phyloP scores from a whole-genome alignment of 2,329 filamentous ascomycete species.

The Fusarium sp. region DNA sequence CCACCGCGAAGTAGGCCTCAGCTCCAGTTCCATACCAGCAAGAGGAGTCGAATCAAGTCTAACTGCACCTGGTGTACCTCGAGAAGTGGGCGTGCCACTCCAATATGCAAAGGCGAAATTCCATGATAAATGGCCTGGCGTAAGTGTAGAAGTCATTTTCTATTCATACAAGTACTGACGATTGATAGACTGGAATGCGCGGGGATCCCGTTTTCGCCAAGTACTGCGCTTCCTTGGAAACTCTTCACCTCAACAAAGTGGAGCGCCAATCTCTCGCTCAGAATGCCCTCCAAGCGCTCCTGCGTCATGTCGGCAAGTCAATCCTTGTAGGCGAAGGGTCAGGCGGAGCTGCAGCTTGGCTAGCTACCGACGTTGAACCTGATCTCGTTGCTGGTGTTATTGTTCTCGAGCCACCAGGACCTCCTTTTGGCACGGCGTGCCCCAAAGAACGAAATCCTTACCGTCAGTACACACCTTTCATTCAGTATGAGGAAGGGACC shows the following conservation, averaged over 20 bases:
- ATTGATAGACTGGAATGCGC: conserved; percentile 44
- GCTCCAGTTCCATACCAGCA: conserved; percentile 29
- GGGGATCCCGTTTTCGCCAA: conserved; percentile 60
- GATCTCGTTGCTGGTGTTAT: conserved; percentile 59
- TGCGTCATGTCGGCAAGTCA: conserved; percentile 53
- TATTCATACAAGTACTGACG: not conserved
- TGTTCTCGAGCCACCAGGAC: conserved; percentile 62
- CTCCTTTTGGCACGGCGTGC: conserved; percentile 53
- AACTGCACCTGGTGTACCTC: conserved; percentile 43
- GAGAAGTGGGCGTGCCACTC: conserved; percentile 11
- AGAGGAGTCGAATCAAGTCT: conserved; percentile 43
- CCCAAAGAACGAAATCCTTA: not conserved
- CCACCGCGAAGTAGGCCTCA: conserved; percentile 29
- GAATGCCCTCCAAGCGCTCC: conserved; percentile 52
- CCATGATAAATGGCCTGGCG: conserved; percentile 54
- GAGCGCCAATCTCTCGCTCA: conserved; percentile 47
- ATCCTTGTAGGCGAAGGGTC: conserved; percentile 62
- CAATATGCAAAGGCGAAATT: conserved; percentile 39
- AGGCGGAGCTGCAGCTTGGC: conserved; percentile 56
- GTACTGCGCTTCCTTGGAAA: conserved; percentile 56
- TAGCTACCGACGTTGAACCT: conserved; percentile 59
- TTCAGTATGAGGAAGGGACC: conserved; percentile 41
- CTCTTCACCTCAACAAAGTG: conserved; percentile 42
- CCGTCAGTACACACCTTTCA: conserved; percentile 32
- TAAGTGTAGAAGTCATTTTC: not conserved